phyloP scores from a whole-genome alignment of 108 stramenopile species.

The Nitzschia palea region DNA sequence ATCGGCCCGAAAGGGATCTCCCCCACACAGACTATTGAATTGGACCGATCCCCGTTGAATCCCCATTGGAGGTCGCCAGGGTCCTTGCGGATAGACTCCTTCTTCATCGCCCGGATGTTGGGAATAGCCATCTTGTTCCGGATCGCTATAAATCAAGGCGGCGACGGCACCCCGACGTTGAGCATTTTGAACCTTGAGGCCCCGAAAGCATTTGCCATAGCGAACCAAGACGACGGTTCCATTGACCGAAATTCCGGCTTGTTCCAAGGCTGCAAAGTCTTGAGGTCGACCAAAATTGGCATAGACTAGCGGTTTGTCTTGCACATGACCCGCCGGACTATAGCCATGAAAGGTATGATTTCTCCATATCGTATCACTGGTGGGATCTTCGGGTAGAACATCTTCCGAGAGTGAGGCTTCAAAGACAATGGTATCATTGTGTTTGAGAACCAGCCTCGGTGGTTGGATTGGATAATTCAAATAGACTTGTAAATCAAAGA shows the following conservation, averaged over 20 bases:
- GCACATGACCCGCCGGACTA: constrained; percentile 48
- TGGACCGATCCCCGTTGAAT: constrained; percentile 67
- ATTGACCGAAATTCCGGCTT: constrained; percentile 37
- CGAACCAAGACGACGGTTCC: constrained; percentile 59
- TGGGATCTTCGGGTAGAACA: constrained; percentile 40
- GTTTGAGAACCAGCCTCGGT: not conserved
- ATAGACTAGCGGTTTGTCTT: constrained; percentile 42
- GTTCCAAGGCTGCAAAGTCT: constrained; percentile 58
- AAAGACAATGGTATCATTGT: constrained; percentile 26
- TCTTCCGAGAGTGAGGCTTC: constrained; percentile 49
- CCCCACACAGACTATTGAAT: constrained; percentile 60
- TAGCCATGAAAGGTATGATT: constrained; percentile 71
- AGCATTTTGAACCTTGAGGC: constrained; percentile 72
- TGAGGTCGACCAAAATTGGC: constrained; percentile 73
- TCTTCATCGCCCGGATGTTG: not conserved
- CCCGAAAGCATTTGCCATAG: constrained; percentile 73
- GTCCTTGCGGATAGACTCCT: constrained; percentile 57
- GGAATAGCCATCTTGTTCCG: constrained; percentile 62
- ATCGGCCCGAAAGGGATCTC: constrained; percentile 62
- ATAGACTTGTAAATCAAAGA: constrained; percentile 40
- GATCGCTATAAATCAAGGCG: constrained; percentile 62
- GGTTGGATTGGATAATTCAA: constrained; percentile 51
- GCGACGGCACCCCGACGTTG: constrained; percentile 52
- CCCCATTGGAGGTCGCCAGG: constrained; percentile 48
- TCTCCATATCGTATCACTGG: constrained; percentile 55